phyloP scores from a whole-genome alignment of 192 early-diverging fungal genomes.

The Obelidium mucronatum region DNA sequence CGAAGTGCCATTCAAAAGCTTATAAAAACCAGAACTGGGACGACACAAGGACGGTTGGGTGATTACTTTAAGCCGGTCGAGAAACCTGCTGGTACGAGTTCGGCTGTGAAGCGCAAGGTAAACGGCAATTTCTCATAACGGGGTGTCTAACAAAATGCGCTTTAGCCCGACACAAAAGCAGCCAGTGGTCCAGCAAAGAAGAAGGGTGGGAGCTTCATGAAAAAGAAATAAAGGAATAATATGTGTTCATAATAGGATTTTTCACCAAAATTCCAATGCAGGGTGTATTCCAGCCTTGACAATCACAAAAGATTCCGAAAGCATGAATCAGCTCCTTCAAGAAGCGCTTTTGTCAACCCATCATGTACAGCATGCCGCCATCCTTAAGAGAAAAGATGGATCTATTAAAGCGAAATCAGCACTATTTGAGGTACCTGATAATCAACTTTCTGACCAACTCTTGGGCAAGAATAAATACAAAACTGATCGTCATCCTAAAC shows the following conservation, averaged over 20 bases:
- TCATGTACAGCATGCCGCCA: slow-evolving; percentile 58
- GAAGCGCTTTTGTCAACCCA: slow-evolving; percentile 58
- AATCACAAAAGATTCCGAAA: background rate
- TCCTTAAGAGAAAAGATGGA: slow-evolving; percentile 60
- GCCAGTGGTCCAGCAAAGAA: slow-evolving; percentile 10
- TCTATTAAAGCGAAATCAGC: slow-evolving; percentile 61
- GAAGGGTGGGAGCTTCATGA: slow-evolving; percentile 24
- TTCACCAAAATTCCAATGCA: too few relatives aligned
- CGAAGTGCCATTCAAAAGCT: slow-evolving; percentile 82
- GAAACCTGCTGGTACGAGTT: slow-evolving; percentile 41
- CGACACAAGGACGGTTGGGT: slow-evolving; percentile 91
- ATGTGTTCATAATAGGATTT: too few relatives aligned
- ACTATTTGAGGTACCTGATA: slow-evolving; percentile 48
- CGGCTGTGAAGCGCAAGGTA: slow-evolving; percentile 49
- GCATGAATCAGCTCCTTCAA: slow-evolving; percentile 60
- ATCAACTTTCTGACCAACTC: too few relatives aligned
- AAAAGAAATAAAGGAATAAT: slow-evolving; percentile 9
- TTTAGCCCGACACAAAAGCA: slow-evolving; percentile 8
- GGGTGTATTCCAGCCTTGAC: too few relatives aligned
- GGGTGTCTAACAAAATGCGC: background rate
- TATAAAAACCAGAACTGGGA: slow-evolving; percentile 72
- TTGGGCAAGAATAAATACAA: background rate
- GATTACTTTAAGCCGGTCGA: slow-evolving; percentile 82
- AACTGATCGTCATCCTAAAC: slow-evolving; percentile 10
- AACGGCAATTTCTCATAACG: background rate